Percentiles rank a stretch among this genome's conserved stretches.
phyloP scores from a whole-genome alignment of 2,329 filamentous ascomycete species.

The Podosphaera aphanis region DNA sequence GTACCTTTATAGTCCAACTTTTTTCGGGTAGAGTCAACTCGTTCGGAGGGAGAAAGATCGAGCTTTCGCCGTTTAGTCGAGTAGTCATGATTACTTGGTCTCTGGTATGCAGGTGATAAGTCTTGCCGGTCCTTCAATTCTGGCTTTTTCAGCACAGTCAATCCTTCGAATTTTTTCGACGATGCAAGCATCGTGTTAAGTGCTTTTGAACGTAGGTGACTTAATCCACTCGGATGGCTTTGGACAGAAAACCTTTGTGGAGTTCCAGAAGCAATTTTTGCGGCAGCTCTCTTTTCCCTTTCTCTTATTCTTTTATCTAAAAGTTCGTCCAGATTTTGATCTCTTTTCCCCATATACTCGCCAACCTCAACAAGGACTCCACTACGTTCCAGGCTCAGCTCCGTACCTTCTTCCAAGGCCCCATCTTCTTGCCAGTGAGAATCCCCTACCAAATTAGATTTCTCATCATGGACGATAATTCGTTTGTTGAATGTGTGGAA shows the following conservation, averaged over 20 bases:
- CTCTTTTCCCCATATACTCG: conserved; percentile 45
- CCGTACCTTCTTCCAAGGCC: conserved; percentile 57
- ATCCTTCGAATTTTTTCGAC: conserved; percentile 37
- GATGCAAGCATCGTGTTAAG: conserved; percentile 40
- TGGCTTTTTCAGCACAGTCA: conserved; percentile 31
- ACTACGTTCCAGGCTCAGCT: conserved; percentile 54
- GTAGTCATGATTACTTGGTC: conserved; percentile 11
- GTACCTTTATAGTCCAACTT: conserved; percentile 5
- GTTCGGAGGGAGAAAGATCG: conserved; percentile 20
- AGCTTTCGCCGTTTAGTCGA: conserved; percentile 21
- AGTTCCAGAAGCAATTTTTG: conserved; percentile 12
- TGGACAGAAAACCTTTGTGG: conserved; percentile 11
- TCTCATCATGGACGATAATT: conserved; percentile 72
- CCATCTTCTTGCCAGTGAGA: conserved; percentile 52
- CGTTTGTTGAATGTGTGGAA: conserved; percentile 82
- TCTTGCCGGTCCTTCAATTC: conserved; percentile 37
- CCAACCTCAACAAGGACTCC: conserved; percentile 59
- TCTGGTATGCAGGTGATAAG: conserved; percentile 1
- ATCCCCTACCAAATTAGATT: conserved; percentile 62
- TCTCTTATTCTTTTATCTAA: conserved; percentile 44
- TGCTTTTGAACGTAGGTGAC: conserved; percentile 31
- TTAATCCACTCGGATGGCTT: conserved; percentile 15
- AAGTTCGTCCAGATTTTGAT: conserved; percentile 58
- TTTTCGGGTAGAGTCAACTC: conserved; percentile 25
- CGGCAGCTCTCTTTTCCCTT: conserved; percentile 24